These are phyloP conservation scores for Scheffersomyces stambukii DNA, from an alignment of 1,139 yeast species.

Conservation along the genomic window DNA sequence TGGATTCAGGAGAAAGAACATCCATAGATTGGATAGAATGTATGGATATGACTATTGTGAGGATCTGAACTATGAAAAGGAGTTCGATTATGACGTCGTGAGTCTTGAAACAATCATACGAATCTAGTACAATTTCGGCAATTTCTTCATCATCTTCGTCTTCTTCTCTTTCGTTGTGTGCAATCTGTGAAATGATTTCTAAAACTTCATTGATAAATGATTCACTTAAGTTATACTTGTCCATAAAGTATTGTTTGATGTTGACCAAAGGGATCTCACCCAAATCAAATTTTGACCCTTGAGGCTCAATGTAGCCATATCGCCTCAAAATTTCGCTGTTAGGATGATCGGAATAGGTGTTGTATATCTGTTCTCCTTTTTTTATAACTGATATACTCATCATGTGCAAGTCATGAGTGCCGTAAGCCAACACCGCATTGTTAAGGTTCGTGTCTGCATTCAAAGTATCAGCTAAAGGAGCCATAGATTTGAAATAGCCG, in stretches of 20 bases:
- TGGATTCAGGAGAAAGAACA: conserved; percentile 15
- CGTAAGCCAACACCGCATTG: conserved; percentile 66
- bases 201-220: conserved; percentile 27
- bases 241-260: conserved; percentile 32
- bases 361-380: conserved; percentile 72
- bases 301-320: conserved; percentile 83
- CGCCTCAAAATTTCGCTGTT: conserved; percentile 83
- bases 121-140: conserved; percentile 42
- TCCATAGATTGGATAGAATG: conserved; percentile 11
- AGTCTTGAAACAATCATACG: conserved; percentile 57
- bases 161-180: conserved; percentile 9
- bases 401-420: conserved; percentile 54
- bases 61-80: conserved; percentile 47
- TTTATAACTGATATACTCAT: conserved; percentile 58
- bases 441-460: conserved; percentile 80
- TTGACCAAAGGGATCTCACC: conserved; percentile 60
- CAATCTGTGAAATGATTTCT: conserved; percentile 20
- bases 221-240: conserved; percentile 16
- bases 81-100: conserved; percentile 59
- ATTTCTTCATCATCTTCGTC: conserved; percentile 45
- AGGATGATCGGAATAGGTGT: conserved; percentile 88
- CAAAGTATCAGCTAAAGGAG: conserved; percentile 85
- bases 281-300: conserved; percentile 74
- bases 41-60: conserved; percentile 39
- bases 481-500: conserved; percentile 72